These are phyloP conservation scores for Candida glaebosa DNA, from an alignment of 805 yeast genomes.

Conservation along the genomic window DNA sequence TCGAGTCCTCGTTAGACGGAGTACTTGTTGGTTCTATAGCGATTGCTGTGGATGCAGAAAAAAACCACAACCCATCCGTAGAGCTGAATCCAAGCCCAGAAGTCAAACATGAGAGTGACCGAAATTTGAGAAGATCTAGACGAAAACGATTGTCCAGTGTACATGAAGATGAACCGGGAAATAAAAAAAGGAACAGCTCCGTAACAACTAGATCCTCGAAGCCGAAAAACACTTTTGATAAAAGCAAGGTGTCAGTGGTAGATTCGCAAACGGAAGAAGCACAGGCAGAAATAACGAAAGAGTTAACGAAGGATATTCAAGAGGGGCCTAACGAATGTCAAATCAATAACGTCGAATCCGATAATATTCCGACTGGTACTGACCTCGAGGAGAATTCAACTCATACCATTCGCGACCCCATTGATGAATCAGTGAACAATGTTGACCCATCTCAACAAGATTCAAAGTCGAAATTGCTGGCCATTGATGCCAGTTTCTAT, in stretches of 20 bases:
- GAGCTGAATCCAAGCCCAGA: not conserved
- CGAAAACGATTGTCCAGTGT: not conserved
- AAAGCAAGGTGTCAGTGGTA: not conserved
- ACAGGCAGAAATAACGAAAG: not conserved
- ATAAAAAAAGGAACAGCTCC: not conserved
- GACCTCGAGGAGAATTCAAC: too few species aligned
- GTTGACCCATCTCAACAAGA: not conserved
- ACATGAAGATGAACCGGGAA: not conserved
- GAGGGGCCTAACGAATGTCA: not conserved
- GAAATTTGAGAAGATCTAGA: not conserved
- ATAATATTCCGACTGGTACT: too few species aligned
- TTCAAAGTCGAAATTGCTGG: not conserved
- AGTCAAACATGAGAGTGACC: not conserved
- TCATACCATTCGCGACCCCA: too few species aligned
- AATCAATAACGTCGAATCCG: too few species aligned
- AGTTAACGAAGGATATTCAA: not conserved
- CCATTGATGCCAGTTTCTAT: too few species aligned
- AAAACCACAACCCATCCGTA: not conserved
- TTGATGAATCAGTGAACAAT: too few species aligned
- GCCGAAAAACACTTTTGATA: not conserved
- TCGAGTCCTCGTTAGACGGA: not conserved
- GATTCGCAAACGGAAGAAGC: not conserved
- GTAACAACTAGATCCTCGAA: not conserved
- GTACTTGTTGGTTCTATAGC: not conserved
- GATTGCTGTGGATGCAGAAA: not conserved